Base-by-base conservation (phyloP, 495 filamentous ascomycete genomes). In the Peziza echinospora region DNA sequence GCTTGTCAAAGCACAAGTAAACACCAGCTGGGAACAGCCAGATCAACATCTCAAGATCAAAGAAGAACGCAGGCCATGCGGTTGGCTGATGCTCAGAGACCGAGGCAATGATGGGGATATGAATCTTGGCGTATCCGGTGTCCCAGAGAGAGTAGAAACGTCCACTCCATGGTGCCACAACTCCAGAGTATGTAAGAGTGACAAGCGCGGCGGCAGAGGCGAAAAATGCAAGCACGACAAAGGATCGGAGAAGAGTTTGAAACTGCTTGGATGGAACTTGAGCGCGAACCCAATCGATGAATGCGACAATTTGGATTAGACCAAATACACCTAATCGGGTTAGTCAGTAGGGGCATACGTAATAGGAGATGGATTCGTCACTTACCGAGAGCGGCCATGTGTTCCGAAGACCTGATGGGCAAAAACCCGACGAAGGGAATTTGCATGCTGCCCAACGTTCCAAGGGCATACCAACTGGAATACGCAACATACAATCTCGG, bases 131-230 rank as follows among this genome's bases (percentile, higher is more conserved):
- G 60, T 99, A 99, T 53, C 82, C 84, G 8, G 91, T 99, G 64
- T 99, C 91, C 86, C 86, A 99, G 26, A 99, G 74, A 0, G 91
- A 99, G 66, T 99, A 99, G 70, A 99, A 99, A 47, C 91, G 89
- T 47, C 91, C 91, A 56, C 82, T 84, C 91, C 91, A 99, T 5
- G 91, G 91, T 26, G 91, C 91, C 63, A 99, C 87, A 48, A 85
- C 76, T 26, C 91, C 91, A 3, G 80, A 72, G 37, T 86, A 71
- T 11, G 85, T 92, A 44, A 94, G 73, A 21, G 82, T 63, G 34
- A 96, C 75, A 28, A 99, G 71, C 21, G 72, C 74, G 37, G 91
- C 65, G 8, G 78, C 74, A 39, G 93, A 73, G 22, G 60, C 57
- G 11, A 70, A 69, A 50, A 87, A 78, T 37, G 84, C 69, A 43